Conservation (phyloP, 805 yeast species). For the Lipomyces japonicus region DNA sequence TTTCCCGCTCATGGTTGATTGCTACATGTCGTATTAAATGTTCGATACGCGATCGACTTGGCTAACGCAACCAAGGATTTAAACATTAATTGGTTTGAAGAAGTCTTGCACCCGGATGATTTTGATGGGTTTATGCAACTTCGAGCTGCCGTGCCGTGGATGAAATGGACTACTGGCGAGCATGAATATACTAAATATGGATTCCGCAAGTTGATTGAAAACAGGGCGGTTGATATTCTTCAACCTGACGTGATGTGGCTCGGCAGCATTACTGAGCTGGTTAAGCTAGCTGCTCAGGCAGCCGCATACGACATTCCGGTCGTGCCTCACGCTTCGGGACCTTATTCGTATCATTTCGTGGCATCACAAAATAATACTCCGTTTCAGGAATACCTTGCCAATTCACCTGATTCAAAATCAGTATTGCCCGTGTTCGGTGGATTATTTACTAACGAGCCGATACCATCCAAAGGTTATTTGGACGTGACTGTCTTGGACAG, state of each 20-base stretch:
- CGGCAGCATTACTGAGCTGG: constrained; percentile 50
- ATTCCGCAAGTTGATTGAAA: constrained; percentile 50
- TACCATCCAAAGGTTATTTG: constrained; percentile 46
- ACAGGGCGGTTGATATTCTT: constrained; percentile 47
- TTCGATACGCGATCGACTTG: constrained; percentile 47
- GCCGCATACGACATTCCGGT: constrained; percentile 53
- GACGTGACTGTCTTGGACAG: constrained; percentile 43
- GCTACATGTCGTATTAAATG: constrained; percentile 52
- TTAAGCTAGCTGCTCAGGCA: constrained; percentile 48
- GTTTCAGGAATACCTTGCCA: constrained; percentile 51
- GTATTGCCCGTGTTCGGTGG: constrained; percentile 49
- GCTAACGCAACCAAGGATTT: constrained; percentile 44
- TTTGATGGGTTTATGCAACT: constrained; percentile 47
- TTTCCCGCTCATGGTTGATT: constrained; percentile 53
- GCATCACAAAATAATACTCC: constrained; percentile 50
- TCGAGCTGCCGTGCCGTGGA: constrained; percentile 47
- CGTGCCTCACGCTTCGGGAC: constrained; percentile 54
- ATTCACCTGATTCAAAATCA: constrained; percentile 47
- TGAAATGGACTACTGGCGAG: constrained; percentile 53
- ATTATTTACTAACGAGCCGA: constrained; percentile 47
- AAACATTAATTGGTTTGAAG: constrained; percentile 53
- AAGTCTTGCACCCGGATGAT: constrained; percentile 51
- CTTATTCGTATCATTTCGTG: constrained; percentile 51
- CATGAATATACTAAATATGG: constrained; percentile 52
- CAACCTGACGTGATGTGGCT: constrained; percentile 57